These are phyloP conservation scores for Guyanaporus albipodus DNA, from an alignment of 768 basidiomycete genomes.

Conservation along the genomic window DNA sequence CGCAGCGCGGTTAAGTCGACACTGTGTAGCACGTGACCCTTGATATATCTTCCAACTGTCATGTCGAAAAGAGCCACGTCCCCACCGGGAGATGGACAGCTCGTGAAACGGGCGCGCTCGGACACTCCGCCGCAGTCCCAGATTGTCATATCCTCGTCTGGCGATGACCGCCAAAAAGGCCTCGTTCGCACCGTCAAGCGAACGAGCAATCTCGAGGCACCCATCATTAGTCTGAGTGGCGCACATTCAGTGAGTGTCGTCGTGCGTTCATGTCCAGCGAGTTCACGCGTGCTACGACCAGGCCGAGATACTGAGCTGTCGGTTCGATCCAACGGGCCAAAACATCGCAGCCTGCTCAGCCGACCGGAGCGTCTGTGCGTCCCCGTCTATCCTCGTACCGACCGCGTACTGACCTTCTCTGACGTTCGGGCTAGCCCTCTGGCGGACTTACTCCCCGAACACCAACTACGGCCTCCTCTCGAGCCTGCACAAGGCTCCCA, in stretches of 20 bases:
- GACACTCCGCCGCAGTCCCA: slow-evolving; percentile 56
- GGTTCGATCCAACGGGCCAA: slow-evolving; percentile 92
- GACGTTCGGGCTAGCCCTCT: slow-evolving; percentile 72
- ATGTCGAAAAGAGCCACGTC: slow-evolving; percentile 76
- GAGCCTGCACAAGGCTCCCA: slow-evolving; percentile 82
- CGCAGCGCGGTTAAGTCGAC: slow-evolving; percentile 22
- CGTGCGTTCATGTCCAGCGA: background rate
- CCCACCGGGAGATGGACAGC: slow-evolving; percentile 46
- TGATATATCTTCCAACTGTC: background rate
- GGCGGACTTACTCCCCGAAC: slow-evolving; percentile 90
- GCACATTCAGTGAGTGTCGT: slow-evolving; percentile 83
- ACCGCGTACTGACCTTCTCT: background rate
- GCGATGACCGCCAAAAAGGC: slow-evolving; percentile 71
- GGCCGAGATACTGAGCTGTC: slow-evolving; percentile 87
- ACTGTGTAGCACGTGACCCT: background rate
- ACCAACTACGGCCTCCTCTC: slow-evolving; percentile 88
- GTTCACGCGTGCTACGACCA: slow-evolving; percentile 21
- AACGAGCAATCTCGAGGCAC: slow-evolving; percentile 90
- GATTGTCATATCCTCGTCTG: slow-evolving; percentile 71
- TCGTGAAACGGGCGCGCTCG: slow-evolving; percentile 61
- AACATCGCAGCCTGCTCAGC: slow-evolving; percentile 90
- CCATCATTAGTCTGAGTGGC: slow-evolving; percentile 87
- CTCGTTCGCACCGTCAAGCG: slow-evolving; percentile 82
- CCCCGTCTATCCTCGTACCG: background rate
- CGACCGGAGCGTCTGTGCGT: slow-evolving; percentile 87